phyloP scores from a whole-genome alignment of 2,329 filamentous ascomycete genomes.

The Davidsoniella virescens region DNA sequence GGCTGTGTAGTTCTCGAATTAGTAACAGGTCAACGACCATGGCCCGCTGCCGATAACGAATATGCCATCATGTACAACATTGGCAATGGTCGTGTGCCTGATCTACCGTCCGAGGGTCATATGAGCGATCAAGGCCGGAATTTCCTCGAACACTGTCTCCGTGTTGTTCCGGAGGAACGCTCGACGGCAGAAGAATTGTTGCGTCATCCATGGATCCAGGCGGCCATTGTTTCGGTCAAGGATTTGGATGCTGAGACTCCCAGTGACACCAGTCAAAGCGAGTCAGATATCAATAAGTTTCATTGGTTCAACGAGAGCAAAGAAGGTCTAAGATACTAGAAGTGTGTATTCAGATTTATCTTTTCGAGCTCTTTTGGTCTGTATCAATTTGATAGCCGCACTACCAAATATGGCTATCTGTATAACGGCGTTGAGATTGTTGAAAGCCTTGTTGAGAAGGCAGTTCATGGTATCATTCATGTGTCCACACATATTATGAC shows the following conservation, averaged over 20 bases:
- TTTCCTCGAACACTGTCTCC: constrained; percentile 76
- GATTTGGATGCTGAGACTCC: constrained; percentile 49
- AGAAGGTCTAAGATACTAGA: too few species aligned
- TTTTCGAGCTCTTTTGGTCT: too few species aligned
- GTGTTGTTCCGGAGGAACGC: constrained; percentile 62
- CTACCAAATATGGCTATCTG: too few species aligned
- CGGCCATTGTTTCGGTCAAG: constrained; percentile 37
- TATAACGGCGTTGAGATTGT: too few species aligned
- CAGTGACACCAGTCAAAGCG: constrained; percentile 31
- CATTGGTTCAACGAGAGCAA: too few species aligned
- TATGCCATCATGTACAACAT: constrained; percentile 99
- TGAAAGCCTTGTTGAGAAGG: too few species aligned
- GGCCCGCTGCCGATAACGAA: constrained; percentile 93
- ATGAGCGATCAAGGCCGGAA: constrained; percentile 72
- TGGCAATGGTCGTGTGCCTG: constrained; percentile 84
- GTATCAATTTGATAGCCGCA: too few species aligned
- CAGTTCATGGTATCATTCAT: too few species aligned
- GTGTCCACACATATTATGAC: too few species aligned
- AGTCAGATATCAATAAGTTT: too few species aligned
- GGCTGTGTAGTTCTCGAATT: constrained; percentile 96
- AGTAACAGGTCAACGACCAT: constrained; percentile 85
- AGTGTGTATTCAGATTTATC: too few species aligned
- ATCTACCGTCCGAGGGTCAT: constrained; percentile 67
- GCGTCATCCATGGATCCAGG: constrained; percentile 81
- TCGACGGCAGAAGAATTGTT: constrained; percentile 75